phyloP scores from a whole-genome alignment of 129 eudicot species.

The sunflower (Helianthus annuus) region HanXRQr2.0-SUNRISE NC_035444.2:8945089-8945588 shows the following conservation, averaged over 20 bases:
- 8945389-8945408: constrained; percentile 19
- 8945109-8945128: neutral
- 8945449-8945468: constrained; percentile 1
- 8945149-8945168: neutral
- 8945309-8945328: neutral
- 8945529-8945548: too few species aligned
- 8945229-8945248: neutral
- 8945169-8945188: neutral
- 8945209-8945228: neutral
- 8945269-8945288: neutral
- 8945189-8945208: neutral
- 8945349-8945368: constrained; percentile 10
- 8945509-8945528: constrained; percentile 1
- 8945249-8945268: neutral
- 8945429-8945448: constrained; percentile 27
- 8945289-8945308: neutral
- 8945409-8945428: constrained; percentile 24
- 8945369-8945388: constrained; percentile 24
- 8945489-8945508: constrained; percentile 15
- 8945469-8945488: constrained; percentile 13
- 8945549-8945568: neutral
- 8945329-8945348: neutral
- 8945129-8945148: neutral
- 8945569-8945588: constrained; percentile 14
- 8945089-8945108: neutral